Evolutionary conservation across 352 stramenopile species (phyloP).

Genomic region (Globisporangium nagaii): DNA sequence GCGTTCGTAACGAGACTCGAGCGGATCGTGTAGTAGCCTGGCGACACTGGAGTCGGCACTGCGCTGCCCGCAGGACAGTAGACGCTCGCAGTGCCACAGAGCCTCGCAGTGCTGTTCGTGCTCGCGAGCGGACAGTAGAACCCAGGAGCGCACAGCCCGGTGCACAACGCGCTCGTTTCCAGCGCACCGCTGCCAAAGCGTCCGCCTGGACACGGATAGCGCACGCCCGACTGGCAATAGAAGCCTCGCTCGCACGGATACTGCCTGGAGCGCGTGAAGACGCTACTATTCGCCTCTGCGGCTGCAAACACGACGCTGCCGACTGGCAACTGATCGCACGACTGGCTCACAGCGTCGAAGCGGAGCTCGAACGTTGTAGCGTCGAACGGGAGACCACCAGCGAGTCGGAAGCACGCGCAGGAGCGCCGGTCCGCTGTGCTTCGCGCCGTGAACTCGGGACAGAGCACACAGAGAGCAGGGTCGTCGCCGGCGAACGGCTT

Average conservation of each 20-base stretch:
- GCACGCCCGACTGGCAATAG: conserved; percentile 46
- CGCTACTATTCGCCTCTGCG: conserved; percentile 16
- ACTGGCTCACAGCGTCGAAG: conserved; percentile 23
- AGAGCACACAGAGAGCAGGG: conserved; percentile 36
- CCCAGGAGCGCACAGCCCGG: conserved; percentile 35
- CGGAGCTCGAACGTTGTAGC: conserved; percentile 18
- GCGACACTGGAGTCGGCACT: conserved; percentile 38
- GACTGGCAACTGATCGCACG: conserved; percentile 24
- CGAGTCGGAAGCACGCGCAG: conserved; percentile 57
- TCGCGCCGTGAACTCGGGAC: conserved; percentile 33
- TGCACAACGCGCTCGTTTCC: conserved; percentile 34
- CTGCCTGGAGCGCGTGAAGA: conserved; percentile 40
- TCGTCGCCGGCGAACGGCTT: conserved; percentile 50
- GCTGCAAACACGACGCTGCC: neutral
- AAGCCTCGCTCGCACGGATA: conserved; percentile 57
- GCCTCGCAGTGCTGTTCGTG: conserved; percentile 26
- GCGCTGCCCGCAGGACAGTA: conserved; percentile 64
- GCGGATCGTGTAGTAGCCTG: conserved; percentile 62
- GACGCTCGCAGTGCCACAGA: conserved; percentile 32
- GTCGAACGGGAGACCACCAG: conserved; percentile 37
- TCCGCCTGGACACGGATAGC: conserved; percentile 49
- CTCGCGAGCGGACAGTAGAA: conserved; percentile 64
- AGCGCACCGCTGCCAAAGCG: conserved; percentile 22
- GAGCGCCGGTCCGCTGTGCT: conserved; percentile 45
- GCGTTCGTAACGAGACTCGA: neutral